A percentile compares a stretch with the other conserved stretches of the same genome.
Evolutionary conservation across 2,329 filamentous ascomycete genomes (phyloP).

Genomic region (Penicillium sp.): DNA sequence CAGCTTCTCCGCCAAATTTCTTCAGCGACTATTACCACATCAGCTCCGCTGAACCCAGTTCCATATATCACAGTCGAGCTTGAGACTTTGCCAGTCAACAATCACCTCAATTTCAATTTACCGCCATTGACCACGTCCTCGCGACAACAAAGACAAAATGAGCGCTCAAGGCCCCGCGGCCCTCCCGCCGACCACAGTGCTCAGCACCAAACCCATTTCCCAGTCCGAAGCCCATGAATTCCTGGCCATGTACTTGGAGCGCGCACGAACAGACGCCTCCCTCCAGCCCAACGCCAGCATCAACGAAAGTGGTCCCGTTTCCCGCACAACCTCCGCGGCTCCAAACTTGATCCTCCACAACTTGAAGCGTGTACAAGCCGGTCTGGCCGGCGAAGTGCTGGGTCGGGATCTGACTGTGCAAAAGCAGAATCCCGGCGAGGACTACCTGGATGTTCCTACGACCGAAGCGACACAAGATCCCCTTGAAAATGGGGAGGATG

Average conservation of each 20-base stretch:
- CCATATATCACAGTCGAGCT: not conserved
- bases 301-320: slow-evolving; percentile 39
- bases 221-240: slow-evolving; percentile 38
- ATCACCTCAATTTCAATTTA: not conserved
- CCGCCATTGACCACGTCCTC: slow-evolving; percentile 2
- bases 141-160: slow-evolving; percentile 25
- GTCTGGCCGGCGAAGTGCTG: slow-evolving; percentile 38
- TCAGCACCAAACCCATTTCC: slow-evolving; percentile 31
- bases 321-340: slow-evolving; percentile 36
- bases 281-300: slow-evolving; percentile 42
- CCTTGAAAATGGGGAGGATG: slow-evolving; percentile 33
- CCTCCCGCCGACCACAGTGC: slow-evolving; percentile 35
- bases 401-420: slow-evolving; percentile 37
- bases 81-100: not conserved
- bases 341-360: slow-evolving; percentile 42
- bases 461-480: slow-evolving; percentile 26
- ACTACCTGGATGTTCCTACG: slow-evolving; percentile 35
- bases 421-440: slow-evolving; percentile 32
- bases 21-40: slow-evolving; percentile 1
- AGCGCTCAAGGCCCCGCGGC: slow-evolving; percentile 31
- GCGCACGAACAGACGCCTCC: slow-evolving; percentile 37
- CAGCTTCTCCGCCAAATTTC: not conserved
- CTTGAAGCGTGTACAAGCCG: slow-evolving; percentile 41
- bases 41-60: slow-evolving; percentile 2
- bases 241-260: slow-evolving; percentile 39